Conservation (phyloP, 1,284 basidiomycete genomes). For the Termitomyces sp. region DNA sequence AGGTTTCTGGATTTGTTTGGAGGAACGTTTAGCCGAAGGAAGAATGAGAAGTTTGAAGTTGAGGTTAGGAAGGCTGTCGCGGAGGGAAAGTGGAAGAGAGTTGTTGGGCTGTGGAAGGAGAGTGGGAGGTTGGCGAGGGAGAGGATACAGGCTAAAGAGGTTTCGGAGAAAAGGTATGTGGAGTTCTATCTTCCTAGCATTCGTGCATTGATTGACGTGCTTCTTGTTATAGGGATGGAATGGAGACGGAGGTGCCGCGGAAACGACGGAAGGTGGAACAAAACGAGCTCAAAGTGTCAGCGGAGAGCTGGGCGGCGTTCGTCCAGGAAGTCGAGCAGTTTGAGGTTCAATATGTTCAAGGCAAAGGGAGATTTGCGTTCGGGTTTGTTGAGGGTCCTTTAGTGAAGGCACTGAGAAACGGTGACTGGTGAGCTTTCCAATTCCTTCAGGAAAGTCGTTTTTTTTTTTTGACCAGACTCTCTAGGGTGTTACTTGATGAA, state of each 20-base stretch:
- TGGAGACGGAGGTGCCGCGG: conserved; percentile 47
- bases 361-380: conserved; percentile 87
- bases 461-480: conserved; percentile 5
- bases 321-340: conserved; percentile 74
- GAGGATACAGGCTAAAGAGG: conserved; percentile 44
- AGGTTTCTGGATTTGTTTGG: conserved; percentile 84
- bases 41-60: conserved; percentile 86
- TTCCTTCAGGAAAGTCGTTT: not conserved
- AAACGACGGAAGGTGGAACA: conserved; percentile 73
- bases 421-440: conserved; percentile 73
- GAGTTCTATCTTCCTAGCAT: not conserved
- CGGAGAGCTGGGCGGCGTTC: conserved; percentile 70
- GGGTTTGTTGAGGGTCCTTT: conserved; percentile 95
- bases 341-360: conserved; percentile 80
- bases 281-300: conserved; percentile 38
- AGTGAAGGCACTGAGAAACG: conserved; percentile 84
- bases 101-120: conserved; percentile 83
- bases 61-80: conserved; percentile 81
- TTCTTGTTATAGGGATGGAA: conserved; percentile 19
- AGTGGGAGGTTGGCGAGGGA: conserved; percentile 66
- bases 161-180: conserved; percentile 38
- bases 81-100: conserved; percentile 84
- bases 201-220: not conserved
- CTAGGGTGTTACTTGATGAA: conserved; percentile 92
- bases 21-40: conserved; percentile 84